Evolutionary conservation across 495 filamentous ascomycete species (phyloP).

Genomic region (Penicillium cataractarum): DNA sequence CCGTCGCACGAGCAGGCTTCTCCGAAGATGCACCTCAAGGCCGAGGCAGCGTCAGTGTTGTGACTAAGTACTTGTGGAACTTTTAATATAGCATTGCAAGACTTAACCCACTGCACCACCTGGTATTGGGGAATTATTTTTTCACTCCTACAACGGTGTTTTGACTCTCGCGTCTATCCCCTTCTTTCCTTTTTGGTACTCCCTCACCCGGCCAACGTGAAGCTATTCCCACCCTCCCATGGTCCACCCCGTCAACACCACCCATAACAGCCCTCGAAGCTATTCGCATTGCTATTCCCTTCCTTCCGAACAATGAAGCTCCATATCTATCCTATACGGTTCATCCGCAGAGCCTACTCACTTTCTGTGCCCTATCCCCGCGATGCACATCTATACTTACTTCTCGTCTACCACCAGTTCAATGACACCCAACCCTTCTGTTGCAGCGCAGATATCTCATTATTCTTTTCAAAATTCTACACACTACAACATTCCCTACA

Average conservation of each 20-base stretch:
- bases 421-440: too few species aligned
- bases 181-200: background rate
- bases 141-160: background rate
- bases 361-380: too few species aligned
- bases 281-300: background rate
- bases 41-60: background rate
- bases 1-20: background rate
- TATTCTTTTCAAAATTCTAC: too few species aligned
- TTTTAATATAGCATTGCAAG: constrained; percentile 3
- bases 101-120: background rate
- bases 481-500: too few species aligned
- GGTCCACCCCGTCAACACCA: background rate
- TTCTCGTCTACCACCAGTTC: too few species aligned
- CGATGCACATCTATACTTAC: too few species aligned
- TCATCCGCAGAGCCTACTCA: too few species aligned
- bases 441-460: too few species aligned
- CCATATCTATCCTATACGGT: too few species aligned
- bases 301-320: background rate
- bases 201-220: background rate
- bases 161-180: background rate
- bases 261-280: background rate
- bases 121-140: background rate
- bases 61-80: background rate
- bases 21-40: background rate
- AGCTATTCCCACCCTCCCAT: background rate